phyloP scores from a whole-genome alignment of 1,139 yeast species.

The Scheffersomyces parashehatae region DNA sequence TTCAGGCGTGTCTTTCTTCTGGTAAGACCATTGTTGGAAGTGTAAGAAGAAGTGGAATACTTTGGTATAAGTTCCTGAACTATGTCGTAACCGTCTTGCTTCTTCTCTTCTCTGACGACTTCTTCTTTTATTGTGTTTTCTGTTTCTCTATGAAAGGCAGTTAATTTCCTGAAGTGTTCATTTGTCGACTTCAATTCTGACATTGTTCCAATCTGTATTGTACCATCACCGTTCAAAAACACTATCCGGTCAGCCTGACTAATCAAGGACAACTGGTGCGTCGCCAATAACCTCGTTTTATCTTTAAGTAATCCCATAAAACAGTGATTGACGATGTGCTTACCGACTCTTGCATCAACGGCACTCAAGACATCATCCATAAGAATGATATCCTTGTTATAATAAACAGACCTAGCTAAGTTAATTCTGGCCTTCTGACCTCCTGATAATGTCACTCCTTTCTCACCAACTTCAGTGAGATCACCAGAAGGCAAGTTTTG shows the following conservation, averaged over 20 bases:
- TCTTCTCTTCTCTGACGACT: constrained; percentile 15
- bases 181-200: constrained; percentile 36
- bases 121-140: constrained; percentile 21
- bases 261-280: constrained; percentile 48
- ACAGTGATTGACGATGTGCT: constrained; percentile 43
- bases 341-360: constrained; percentile 52
- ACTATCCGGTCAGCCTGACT: constrained; percentile 41
- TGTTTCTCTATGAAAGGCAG: constrained; percentile 30
- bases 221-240: constrained; percentile 42
- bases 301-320: constrained; percentile 33
- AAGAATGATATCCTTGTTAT: constrained; percentile 38
- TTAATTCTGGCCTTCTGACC: constrained; percentile 52
- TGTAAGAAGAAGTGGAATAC: neutral
- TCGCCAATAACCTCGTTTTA: constrained; percentile 47
- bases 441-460: constrained; percentile 51
- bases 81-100: constrained; percentile 8
- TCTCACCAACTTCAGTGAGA: constrained; percentile 48
- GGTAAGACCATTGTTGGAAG: neutral
- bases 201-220: constrained; percentile 36
- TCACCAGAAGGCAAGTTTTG: constrained; percentile 45
- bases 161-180: constrained; percentile 28
- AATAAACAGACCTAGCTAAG: constrained; percentile 48
- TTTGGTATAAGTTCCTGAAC: neutral
- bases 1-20: neutral
- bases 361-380: constrained; percentile 51